Conservation (phyloP, 179 eudicot species). For the Beta corolliflora region DNA sequence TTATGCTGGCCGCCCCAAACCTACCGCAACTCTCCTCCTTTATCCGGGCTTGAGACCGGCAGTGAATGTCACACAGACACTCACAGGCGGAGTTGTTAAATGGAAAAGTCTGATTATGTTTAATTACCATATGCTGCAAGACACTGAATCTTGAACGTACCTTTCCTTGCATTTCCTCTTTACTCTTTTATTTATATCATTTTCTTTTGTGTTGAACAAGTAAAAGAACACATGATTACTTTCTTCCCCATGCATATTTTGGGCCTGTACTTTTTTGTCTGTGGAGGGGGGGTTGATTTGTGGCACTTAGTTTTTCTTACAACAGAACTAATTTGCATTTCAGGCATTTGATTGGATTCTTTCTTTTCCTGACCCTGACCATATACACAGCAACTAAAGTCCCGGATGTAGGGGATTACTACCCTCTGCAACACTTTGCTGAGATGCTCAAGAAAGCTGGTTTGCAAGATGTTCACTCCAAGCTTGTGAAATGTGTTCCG, state of each 20-base stretch:
- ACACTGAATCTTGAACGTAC: background rate
- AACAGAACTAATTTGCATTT: conserved; percentile 18
- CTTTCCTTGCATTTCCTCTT: background rate
- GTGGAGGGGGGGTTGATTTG: background rate
- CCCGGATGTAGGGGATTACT: conserved; percentile 41
- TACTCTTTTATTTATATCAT: background rate
- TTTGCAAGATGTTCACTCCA: conserved; percentile 33
- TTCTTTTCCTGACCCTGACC: conserved; percentile 48
- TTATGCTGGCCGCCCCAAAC: no score
- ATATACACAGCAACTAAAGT: conserved; percentile 51
- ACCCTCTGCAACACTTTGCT: conserved; percentile 32
- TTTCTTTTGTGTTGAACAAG: no score
- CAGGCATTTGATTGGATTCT: conserved; percentile 66
- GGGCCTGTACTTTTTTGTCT: background rate
- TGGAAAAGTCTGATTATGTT: background rate
- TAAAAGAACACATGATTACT: background rate
- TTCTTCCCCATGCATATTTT: background rate
- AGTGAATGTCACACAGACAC: no score
- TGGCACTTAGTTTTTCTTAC: conserved; percentile 12
- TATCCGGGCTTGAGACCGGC: no score
- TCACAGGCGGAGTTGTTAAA: no score
- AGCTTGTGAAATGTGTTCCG: conserved; percentile 38
- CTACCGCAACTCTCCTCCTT: no score
- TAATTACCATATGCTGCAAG: no score
- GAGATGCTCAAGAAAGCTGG: conserved; percentile 42